These are phyloP conservation scores for Aspergillus sclerotialis DNA, from an alignment of 2,329 filamentous ascomycete species.

Conservation along the genomic window DNA sequence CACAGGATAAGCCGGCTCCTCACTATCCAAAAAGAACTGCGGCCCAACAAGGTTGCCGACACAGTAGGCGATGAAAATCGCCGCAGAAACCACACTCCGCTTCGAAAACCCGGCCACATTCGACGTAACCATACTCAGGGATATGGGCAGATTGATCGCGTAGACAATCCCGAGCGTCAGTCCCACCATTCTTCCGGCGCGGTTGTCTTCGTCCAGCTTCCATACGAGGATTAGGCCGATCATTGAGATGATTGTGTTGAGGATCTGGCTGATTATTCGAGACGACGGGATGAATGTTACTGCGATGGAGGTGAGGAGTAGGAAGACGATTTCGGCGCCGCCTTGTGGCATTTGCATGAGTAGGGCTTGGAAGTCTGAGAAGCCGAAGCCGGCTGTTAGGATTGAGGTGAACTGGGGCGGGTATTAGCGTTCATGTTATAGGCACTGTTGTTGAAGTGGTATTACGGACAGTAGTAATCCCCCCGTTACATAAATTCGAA, in stretches of 20 bases:
- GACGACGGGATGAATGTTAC: slow-evolving; percentile 13
- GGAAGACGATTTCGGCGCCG: slow-evolving; percentile 23
- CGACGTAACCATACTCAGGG: slow-evolving; percentile 19
- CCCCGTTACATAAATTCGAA: slow-evolving; percentile 45
- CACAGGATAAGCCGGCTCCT: not conserved
- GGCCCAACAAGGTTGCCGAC: slow-evolving; percentile 23
- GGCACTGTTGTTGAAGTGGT: too few relatives aligned
- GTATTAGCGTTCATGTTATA: too few relatives aligned
- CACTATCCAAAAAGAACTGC: slow-evolving; percentile 1
- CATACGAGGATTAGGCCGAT: slow-evolving; percentile 21
- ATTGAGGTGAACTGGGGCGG: slow-evolving; percentile 37
- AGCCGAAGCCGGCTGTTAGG: slow-evolving; percentile 40
- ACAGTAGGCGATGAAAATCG: slow-evolving; percentile 40
- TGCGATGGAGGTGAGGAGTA: slow-evolving; percentile 15
- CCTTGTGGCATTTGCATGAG: slow-evolving; percentile 30
- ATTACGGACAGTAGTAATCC: slow-evolving; percentile 28
- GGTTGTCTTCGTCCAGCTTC: slow-evolving; percentile 10
- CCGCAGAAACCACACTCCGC: slow-evolving; percentile 27
- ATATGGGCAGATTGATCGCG: slow-evolving; percentile 22
- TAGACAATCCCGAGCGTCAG: slow-evolving; percentile 20
- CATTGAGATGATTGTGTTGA: slow-evolving; percentile 13
- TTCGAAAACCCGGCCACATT: slow-evolving; percentile 27
- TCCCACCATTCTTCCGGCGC: slow-evolving; percentile 18
- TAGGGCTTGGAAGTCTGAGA: slow-evolving; percentile 20
- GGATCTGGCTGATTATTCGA: slow-evolving; percentile 15